Conservation (phyloP, 2,329 filamentous ascomycete genomes). For the Trichoderma aggressivum region DNA sequence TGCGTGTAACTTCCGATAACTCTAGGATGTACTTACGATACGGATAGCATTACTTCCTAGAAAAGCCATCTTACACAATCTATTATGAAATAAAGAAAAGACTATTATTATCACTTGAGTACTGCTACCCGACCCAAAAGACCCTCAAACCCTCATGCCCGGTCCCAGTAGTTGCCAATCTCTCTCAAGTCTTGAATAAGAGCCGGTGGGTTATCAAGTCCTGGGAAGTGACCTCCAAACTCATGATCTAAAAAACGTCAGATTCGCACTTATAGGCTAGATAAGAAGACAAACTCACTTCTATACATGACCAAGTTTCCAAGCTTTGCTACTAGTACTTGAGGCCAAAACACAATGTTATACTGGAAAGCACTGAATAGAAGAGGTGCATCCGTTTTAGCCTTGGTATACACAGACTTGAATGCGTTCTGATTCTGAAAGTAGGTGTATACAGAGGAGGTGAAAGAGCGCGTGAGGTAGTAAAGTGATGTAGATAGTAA, state of each 20-base stretch:
- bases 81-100: background rate
- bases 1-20: background rate
- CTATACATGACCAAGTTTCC: background rate
- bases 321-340: background rate
- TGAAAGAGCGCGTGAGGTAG: background rate
- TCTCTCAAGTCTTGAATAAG: background rate
- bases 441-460: background rate
- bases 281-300: background rate
- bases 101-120: background rate
- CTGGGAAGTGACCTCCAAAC: background rate
- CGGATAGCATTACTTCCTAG: background rate
- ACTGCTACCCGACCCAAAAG: rapidly evolving
- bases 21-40: background rate
- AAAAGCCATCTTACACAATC: background rate
- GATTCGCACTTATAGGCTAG: background rate
- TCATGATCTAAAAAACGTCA: background rate
- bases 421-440: background rate
- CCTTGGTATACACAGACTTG: background rate
- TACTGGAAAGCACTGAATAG: background rate
- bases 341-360: background rate
- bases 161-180: background rate
- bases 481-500: background rate
- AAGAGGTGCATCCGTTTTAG: background rate
- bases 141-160: background rate
- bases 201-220: background rate